Conservation (phyloP, 1,139 yeast species). For the Kluyveromyces sp. region DNA sequence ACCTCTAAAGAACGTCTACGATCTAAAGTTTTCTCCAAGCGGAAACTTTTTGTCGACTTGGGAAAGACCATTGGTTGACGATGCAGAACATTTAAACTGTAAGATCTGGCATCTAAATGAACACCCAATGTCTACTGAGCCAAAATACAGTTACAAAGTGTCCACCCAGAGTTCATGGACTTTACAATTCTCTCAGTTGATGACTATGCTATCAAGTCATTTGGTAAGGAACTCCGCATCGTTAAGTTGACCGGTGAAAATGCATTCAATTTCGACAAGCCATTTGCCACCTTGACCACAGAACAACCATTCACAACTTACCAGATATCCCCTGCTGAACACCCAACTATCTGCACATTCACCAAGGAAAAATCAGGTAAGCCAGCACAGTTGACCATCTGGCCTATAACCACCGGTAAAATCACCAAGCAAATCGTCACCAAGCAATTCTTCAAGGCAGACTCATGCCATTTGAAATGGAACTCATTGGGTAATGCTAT, state of each 20-base stretch:
- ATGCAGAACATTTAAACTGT: conserved; percentile 65
- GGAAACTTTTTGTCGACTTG: conserved; percentile 84
- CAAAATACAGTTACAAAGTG: conserved; percentile 62
- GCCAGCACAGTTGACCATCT: conserved; percentile 84
- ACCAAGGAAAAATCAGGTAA: conserved; percentile 77
- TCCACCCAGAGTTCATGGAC: conserved; percentile 83
- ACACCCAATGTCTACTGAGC: conserved; percentile 33
- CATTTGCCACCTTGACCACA: conserved; percentile 53
- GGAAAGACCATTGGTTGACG: conserved; percentile 74
- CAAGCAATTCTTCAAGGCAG: conserved; percentile 92
- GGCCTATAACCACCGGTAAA: conserved; percentile 53
- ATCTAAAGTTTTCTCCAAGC: conserved; percentile 76
- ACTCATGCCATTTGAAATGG: conserved; percentile 88
- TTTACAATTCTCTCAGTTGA: conserved; percentile 30
- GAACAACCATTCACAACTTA: conserved; percentile 47
- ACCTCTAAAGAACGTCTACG: conserved; percentile 59
- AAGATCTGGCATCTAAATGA: conserved; percentile 54
- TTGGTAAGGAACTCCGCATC: conserved; percentile 26
- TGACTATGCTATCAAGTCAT: conserved; percentile 24
- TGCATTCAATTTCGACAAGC: conserved; percentile 43
- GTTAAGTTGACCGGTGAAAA: conserved; percentile 54
- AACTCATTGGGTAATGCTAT: conserved; percentile 90
- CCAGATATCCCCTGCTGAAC: conserved; percentile 79
- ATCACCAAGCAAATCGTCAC: conserved; percentile 76
- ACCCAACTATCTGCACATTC: conserved; percentile 88